Percentiles rank a stretch among this genome's conserved stretches.
Evolutionary conservation across 1,284 basidiomycete species (phyloP).

Genomic region (Mrakiaceae sp.): DNA sequence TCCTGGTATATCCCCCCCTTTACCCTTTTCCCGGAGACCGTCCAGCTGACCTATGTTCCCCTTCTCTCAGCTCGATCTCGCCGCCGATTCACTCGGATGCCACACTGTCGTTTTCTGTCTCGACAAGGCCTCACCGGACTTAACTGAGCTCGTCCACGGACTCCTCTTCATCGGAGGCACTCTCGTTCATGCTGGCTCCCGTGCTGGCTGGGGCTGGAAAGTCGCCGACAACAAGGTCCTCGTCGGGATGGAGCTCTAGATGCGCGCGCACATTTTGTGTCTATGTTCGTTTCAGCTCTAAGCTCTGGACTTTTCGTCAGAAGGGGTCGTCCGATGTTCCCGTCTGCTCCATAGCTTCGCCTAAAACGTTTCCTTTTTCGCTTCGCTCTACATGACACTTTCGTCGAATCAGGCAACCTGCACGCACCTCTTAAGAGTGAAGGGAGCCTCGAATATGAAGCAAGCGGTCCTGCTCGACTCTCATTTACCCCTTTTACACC

Average conservation of each 20-base stretch:
- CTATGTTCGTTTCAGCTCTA: not conserved
- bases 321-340: no score
- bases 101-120: slow-evolving; percentile 3
- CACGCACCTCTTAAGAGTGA: no score
- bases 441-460: no score
- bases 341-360: no score
- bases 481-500: no score
- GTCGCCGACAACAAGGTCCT: slow-evolving; percentile 8
- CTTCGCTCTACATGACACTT: no score
- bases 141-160: slow-evolving; percentile 14
- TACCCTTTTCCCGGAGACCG: not conserved
- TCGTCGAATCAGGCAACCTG: no score
- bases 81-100: slow-evolving; percentile 5
- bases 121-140: slow-evolving; percentile 8
- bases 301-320: no score
- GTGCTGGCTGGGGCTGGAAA: slow-evolving; percentile 3
- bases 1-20: slow-evolving; percentile 2
- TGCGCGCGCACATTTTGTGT: not conserved
- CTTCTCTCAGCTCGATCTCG: slow-evolving; percentile 8
- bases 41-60: not conserved
- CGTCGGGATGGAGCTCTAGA: slow-evolving; percentile 9
- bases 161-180: slow-evolving; percentile 15
- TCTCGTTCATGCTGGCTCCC: not conserved
- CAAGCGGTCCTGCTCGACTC: no score
- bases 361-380: no score